These are phyloP conservation scores for Suhomyces maxii DNA, from an alignment of 1,139 yeast species.

Conservation along the genomic window DNA sequence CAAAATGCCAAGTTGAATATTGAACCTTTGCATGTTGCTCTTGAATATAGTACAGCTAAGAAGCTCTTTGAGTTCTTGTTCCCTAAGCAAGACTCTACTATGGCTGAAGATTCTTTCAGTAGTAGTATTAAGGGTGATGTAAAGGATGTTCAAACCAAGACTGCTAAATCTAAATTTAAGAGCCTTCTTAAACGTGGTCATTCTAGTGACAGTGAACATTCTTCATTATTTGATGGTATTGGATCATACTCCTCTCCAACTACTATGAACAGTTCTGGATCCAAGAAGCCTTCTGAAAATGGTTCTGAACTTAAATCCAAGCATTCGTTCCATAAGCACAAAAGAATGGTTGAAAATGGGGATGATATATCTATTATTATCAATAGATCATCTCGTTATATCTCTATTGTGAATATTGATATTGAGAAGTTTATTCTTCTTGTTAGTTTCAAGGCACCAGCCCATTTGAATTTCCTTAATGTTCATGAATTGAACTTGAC, in stretches of 20 bases:
- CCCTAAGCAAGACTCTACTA: conserved; percentile 38
- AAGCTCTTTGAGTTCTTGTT: conserved; percentile 63
- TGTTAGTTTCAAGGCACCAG: conserved; percentile 77
- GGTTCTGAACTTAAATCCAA: conserved; percentile 2
- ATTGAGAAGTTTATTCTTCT: conserved; percentile 55
- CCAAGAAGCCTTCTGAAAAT: conserved; percentile 2
- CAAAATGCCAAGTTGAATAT: conserved; percentile 49
- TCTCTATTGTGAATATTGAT: conserved; percentile 61
- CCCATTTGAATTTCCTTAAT: conserved; percentile 64
- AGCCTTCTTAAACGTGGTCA: not conserved
- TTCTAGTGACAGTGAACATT: conserved; percentile 5
- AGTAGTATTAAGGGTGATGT: conserved; percentile 8
- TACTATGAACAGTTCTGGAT: not conserved
- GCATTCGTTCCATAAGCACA: not conserved
- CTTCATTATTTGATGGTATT: conserved; percentile 3
- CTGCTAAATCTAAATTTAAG: conserved; percentile 6
- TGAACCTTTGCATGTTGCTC: conserved; percentile 69
- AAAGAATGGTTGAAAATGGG: conserved; percentile 12
- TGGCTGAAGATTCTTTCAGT: not conserved
- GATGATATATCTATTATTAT: conserved; percentile 60
- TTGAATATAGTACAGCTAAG: conserved; percentile 70
- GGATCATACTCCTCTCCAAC: conserved; percentile 3
- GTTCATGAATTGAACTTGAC: conserved; percentile 66
- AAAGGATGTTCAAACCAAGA: not conserved
- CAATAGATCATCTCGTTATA: conserved; percentile 63